Conservation (phyloP, 1,284 basidiomycete species). For the Ceratobasidium sp. region DNA sequence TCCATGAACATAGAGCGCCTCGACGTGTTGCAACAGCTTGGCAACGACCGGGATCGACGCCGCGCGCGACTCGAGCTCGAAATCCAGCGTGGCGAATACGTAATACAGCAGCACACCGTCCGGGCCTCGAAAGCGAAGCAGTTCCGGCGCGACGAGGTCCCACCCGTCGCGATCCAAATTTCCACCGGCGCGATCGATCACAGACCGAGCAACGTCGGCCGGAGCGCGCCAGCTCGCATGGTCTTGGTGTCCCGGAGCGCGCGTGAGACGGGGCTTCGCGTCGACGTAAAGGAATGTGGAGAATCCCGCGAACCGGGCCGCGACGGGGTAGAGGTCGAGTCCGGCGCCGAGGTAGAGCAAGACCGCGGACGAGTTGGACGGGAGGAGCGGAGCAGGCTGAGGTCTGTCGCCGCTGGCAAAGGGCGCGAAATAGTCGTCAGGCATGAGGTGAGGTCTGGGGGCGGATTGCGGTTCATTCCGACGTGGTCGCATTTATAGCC, state of each 20-base stretch:
- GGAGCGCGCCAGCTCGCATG: conserved; percentile 36
- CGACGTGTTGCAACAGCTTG: conserved; percentile 23
- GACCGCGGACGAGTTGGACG: conserved; percentile 4
- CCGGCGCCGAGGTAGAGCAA: conserved; percentile 36
- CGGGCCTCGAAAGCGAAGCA: conserved; percentile 23
- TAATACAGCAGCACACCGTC: conserved; percentile 13
- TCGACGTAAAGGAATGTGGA: conserved; percentile 38
- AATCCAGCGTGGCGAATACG: conserved; percentile 38
- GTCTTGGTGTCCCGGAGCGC: conserved; percentile 36
- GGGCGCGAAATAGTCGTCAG: conserved; percentile 19
- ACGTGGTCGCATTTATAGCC: background rate
- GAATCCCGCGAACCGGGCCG: conserved; percentile 20
- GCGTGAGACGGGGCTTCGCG: conserved; percentile 32
- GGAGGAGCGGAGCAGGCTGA: background rate
- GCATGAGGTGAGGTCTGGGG: background rate
- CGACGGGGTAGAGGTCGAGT: conserved; percentile 32
- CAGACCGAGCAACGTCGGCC: conserved; percentile 28
- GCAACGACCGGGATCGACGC: conserved; percentile 10
- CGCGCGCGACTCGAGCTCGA: conserved; percentile 27
- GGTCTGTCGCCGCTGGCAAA: conserved; percentile 23
- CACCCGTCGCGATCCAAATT: conserved; percentile 15
- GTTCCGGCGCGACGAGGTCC: conserved; percentile 32
- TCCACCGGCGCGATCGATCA: conserved; percentile 20
- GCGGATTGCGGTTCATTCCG: background rate
- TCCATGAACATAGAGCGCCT: conserved; percentile 39